Evolutionary conservation across 1,139 yeast species (phyloP).

Genomic region (Saccharomyces pastorianus): DNA sequence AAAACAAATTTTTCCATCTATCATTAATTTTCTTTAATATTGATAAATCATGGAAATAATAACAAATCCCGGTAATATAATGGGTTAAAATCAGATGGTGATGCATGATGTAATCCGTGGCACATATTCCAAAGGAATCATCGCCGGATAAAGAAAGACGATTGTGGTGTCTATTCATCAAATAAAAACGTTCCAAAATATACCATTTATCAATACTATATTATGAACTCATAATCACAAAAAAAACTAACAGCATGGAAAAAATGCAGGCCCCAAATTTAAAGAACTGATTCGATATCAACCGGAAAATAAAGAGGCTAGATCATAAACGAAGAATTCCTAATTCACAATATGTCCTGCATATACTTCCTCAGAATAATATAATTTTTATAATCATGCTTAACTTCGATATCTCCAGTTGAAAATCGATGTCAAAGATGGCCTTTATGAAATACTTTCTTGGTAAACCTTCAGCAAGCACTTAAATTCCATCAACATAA

Average conservation of each 20-base stretch:
- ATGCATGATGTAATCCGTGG: constrained; percentile 33
- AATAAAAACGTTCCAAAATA: constrained; percentile 4
- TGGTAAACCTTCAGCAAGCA: neutral
- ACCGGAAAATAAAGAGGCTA: constrained; percentile 3
- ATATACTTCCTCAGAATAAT: constrained; percentile 33
- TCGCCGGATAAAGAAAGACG: constrained; percentile 31
- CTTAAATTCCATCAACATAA: neutral
- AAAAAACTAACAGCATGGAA: constrained; percentile 4
- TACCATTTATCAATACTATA: constrained; percentile 16
- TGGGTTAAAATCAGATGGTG: constrained; percentile 30
- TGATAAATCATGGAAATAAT: neutral
- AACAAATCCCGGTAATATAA: neutral
- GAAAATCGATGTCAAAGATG: neutral
- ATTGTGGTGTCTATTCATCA: constrained; percentile 32
- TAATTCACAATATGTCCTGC: constrained; percentile 34
- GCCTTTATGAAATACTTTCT: too few relatives aligned
- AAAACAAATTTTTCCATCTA: neutral
- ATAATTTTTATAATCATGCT: constrained; percentile 22
- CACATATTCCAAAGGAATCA: constrained; percentile 33
- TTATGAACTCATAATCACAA: constrained; percentile 26
- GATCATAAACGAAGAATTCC: constrained; percentile 36
- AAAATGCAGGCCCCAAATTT: too few relatives aligned
- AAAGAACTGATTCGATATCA: neutral
- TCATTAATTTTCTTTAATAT: constrained; percentile 2
- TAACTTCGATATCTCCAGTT: neutral